Percentiles rank a stretch among this genome's conserved stretches.
Evolutionary conservation across 2,329 filamentous ascomycete genomes (phyloP).

Genomic region (Grosmannia clavigera): DNA sequence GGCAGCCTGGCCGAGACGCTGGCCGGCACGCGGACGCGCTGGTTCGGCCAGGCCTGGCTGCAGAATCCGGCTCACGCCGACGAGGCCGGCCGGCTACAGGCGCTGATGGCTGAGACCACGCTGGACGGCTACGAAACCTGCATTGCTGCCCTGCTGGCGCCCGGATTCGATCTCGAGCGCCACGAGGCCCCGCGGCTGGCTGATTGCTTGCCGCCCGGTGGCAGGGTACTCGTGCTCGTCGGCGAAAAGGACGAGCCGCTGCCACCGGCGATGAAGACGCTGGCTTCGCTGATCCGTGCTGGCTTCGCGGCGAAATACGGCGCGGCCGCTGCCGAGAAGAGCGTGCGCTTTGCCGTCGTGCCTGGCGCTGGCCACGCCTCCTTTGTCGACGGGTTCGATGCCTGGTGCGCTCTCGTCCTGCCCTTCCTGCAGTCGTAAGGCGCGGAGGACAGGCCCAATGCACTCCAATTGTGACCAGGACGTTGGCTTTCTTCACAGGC

Average conservation of each 20-base stretch:
- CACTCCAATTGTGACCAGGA: too few relatives aligned
- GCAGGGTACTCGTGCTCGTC: constrained; percentile 25
- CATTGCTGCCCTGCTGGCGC: constrained; percentile 24
- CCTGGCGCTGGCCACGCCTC: constrained; percentile 25
- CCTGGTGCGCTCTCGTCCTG: constrained; percentile 18
- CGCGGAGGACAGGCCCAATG: background rate
- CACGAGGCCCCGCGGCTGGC: constrained; percentile 20
- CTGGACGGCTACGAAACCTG: constrained; percentile 30
- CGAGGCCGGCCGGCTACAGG: constrained; percentile 2
- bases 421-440: constrained; percentile 9
- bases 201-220: constrained; percentile 13
- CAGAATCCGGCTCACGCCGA: constrained; percentile 16
- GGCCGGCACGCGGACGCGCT: constrained; percentile 5
- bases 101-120: constrained; percentile 24
- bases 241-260: constrained; percentile 29
- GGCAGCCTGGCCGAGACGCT: background rate
- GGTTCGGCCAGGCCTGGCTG: constrained; percentile 24
- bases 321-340: background rate
- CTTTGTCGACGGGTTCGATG: constrained; percentile 24
- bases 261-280: constrained; percentile 23
- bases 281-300: constrained; percentile 23
- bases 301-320: constrained; percentile 14
- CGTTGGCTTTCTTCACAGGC: too few relatives aligned
- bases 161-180: constrained; percentile 24
- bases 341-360: constrained; percentile 23